phyloP scores from a whole-genome alignment of 2,329 filamentous ascomycete species.

The Alternaria solani region DNA sequence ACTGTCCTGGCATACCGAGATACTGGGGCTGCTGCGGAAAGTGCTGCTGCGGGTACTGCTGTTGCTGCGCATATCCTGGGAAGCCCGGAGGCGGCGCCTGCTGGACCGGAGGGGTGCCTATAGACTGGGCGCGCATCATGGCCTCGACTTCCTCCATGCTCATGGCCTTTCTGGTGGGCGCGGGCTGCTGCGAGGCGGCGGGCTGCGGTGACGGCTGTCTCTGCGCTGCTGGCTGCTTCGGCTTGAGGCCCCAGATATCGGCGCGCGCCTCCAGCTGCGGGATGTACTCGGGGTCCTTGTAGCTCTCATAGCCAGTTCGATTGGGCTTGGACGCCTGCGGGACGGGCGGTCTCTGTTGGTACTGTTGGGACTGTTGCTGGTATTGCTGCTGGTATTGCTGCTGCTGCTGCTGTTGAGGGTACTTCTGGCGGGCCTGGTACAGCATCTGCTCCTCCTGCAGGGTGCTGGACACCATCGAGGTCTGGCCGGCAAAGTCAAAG shows the following conservation, averaged over 20 bases:
- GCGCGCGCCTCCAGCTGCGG: conserved; percentile 92
- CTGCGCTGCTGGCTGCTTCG: conserved; percentile 60
- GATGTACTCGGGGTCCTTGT: conserved; percentile 82
- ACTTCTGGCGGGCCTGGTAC: conserved; percentile 75
- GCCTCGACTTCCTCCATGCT: conserved; percentile 97
- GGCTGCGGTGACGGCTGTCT: conserved; percentile 38
- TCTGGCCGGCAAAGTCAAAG: conserved; percentile 96
- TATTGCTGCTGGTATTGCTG: conserved; percentile 32
- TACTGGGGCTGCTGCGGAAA: conserved; percentile 40
- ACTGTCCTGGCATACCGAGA: conserved; percentile 53
- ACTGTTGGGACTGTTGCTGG: conserved; percentile 9
- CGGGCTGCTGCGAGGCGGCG: conserved; percentile 25
- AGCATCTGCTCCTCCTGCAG: conserved; percentile 91
- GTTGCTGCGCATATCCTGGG: conserved; percentile 21
- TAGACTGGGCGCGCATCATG: conserved; percentile 78
- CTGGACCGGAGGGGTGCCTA: conserved; percentile 48
- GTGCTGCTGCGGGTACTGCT: conserved; percentile 25
- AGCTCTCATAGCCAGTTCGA: conserved; percentile 89
- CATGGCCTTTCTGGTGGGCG: conserved; percentile 76
- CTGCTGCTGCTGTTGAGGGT: conserved; percentile 50
- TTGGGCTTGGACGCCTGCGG: conserved; percentile 66
- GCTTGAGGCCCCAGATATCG: conserved; percentile 85
- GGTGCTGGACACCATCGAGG: conserved; percentile 82
- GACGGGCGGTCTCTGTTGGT: conserved; percentile 51
- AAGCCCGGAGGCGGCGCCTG: conserved; percentile 32